A percentile compares a stretch with the other conserved stretches of the same genome.
These are phyloP conservation scores for Rhizophagus clarus DNA, from an alignment of 192 early-diverging fungal species.

Conservation along the genomic window DNA sequence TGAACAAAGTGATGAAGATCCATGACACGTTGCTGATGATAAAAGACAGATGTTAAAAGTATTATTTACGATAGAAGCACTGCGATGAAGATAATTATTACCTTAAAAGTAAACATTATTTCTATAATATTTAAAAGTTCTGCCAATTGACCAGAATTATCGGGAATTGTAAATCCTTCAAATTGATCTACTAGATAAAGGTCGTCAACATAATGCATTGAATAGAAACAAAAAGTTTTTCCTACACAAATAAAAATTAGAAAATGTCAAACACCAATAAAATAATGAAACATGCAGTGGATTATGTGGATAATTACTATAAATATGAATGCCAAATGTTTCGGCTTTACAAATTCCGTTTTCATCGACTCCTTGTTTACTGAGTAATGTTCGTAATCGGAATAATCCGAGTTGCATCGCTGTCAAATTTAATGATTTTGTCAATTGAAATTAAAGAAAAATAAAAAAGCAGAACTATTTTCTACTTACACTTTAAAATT, in stretches of 20 bases:
- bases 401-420: background rate
- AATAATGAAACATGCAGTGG: conserved; percentile 10
- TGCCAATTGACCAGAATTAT: conserved; percentile 10
- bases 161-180: conserved; percentile 14
- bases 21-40: conserved; percentile 5
- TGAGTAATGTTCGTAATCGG: background rate
- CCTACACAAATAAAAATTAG: conserved; percentile 1
- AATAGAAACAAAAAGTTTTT: conserved; percentile 12
- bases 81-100: background rate
- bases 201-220: conserved; percentile 10
- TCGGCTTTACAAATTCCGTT: background rate
- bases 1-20: conserved; percentile 8
- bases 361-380: conserved; percentile 5
- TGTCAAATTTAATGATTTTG: conserved; percentile 18
- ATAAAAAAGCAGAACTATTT: background rate
- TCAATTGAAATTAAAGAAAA: background rate
- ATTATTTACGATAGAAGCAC: background rate
- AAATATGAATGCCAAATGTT: background rate
- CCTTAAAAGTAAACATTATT: conserved; percentile 1
- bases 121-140: conserved; percentile 10
- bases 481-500: conserved; percentile 19
- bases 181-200: conserved; percentile 12
- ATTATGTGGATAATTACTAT: conserved; percentile 11
- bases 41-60: background rate
- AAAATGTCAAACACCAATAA: background rate